Conservation (phyloP, 331 rosid genomes). For the Cydonia oblonga region DNA sequence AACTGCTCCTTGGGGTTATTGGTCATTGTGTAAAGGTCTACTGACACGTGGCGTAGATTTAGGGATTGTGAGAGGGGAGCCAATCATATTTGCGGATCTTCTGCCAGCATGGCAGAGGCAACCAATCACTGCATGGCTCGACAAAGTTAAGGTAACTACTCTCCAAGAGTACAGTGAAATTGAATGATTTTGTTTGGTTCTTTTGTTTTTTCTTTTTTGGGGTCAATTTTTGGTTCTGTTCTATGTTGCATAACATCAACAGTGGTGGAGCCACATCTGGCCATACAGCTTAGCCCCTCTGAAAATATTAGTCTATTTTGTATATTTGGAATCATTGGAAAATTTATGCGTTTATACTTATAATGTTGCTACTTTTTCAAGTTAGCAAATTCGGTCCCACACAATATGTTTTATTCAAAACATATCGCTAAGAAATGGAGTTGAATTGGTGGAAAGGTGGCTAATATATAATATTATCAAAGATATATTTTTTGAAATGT, state of each 20-base stretch:
- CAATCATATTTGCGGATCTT: constrained; percentile 17
- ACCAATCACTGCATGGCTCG: constrained; percentile 31
- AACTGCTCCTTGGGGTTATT: constrained; percentile 5
- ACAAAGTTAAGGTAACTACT: constrained; percentile 23
- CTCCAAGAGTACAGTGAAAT: background rate
- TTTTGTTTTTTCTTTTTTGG: background rate
- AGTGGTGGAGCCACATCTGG: background rate
- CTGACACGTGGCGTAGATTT: constrained; percentile 6
- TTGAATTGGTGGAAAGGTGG: too few species aligned
- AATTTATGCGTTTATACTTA: too few species aligned
- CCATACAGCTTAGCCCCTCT: background rate
- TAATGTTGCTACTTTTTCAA: too few species aligned
- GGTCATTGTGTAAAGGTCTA: constrained; percentile 7
- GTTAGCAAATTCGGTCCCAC: too few species aligned
- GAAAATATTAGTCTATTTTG: background rate
- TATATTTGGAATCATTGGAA: background rate
- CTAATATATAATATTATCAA: too few species aligned
- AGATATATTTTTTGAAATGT: too few species aligned
- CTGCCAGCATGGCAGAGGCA: constrained; percentile 24
- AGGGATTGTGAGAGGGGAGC: background rate
- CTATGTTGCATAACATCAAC: background rate
- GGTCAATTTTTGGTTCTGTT: background rate
- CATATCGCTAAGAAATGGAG: too few species aligned
- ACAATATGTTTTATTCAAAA: too few species aligned
- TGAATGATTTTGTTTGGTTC: background rate